These are phyloP conservation scores for Plantago coronopus DNA, from an alignment of 305 asterid genomes.

Conservation along the genomic window DNA sequence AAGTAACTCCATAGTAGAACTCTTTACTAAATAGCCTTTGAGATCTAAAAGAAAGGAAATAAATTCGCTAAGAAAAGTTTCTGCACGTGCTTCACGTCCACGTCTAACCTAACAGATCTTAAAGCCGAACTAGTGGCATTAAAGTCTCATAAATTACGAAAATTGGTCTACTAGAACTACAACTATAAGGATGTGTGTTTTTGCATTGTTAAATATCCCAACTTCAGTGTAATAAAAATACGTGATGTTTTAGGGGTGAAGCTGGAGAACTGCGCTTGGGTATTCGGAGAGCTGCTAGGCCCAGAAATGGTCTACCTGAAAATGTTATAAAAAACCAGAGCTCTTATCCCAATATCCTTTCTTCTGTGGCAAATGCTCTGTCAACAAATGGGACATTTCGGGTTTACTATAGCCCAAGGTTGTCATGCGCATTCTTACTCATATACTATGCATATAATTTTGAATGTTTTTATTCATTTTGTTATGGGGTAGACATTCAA, in stretches of 20 bases:
- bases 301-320: slow-evolving; percentile 83
- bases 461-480: background rate
- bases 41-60: background rate
- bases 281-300: slow-evolving; percentile 88
- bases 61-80: background rate
- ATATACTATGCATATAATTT: no score
- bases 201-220: background rate
- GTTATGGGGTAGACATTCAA: no score
- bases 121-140: background rate
- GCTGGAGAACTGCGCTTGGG: slow-evolving; percentile 83
- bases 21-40: background rate
- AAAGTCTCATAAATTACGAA: background rate
- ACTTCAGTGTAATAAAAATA: background rate
- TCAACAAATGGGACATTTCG: slow-evolving; percentile 50
- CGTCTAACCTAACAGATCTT: background rate
- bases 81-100: background rate
- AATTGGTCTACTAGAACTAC: background rate
- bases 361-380: slow-evolving; percentile 69
- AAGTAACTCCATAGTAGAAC: background rate
- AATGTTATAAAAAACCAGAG: slow-evolving; percentile 63
- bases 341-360: slow-evolving; percentile 64
- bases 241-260: slow-evolving; percentile 64
- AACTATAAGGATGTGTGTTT: background rate
- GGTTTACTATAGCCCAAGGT: slow-evolving; percentile 90
- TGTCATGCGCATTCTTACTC: slow-evolving; percentile 18